phyloP scores from a whole-genome alignment of 2,329 filamentous ascomycete species.

The Aspergillus uvarum region DNA sequence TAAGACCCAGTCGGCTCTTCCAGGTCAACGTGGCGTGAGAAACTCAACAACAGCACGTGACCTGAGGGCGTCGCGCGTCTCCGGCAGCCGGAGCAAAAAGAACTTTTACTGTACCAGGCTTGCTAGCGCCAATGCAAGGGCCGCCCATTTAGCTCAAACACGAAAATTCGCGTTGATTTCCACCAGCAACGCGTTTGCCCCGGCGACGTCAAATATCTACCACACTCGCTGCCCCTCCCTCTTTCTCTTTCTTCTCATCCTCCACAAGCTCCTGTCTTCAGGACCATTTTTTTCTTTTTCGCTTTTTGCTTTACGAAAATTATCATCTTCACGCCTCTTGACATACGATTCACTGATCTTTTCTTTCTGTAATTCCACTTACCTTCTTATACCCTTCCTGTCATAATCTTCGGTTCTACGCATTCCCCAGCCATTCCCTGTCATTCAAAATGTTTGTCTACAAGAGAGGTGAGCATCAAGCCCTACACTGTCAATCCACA shows the following conservation, averaged over 20 bases:
- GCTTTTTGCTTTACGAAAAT: background rate
- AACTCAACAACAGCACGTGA: conserved; percentile 21
- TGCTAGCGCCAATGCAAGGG: conserved; percentile 18
- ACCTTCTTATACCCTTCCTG: conserved; percentile 25
- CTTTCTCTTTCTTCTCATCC: conserved; percentile 27
- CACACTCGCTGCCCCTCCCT: conserved; percentile 27
- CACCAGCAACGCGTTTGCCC: conserved; percentile 33
- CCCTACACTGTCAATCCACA: background rate
- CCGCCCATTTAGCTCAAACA: conserved; percentile 31
- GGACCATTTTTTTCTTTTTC: conserved; percentile 11
- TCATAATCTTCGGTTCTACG: conserved; percentile 13
- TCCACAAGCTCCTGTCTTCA: conserved; percentile 18
- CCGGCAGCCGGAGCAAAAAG: conserved; percentile 13
- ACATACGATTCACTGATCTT: conserved; percentile 6
- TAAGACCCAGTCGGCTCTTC: background rate
- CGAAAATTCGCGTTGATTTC: conserved; percentile 35
- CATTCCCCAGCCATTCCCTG: conserved; percentile 13
- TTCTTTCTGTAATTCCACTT: conserved; percentile 16
- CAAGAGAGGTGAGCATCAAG: conserved; percentile 56
- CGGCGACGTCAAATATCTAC: conserved; percentile 36
- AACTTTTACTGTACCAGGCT: background rate
- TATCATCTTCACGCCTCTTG: conserved; percentile 5
- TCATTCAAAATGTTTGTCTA: conserved; percentile 59
- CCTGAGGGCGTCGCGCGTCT: conserved; percentile 17
- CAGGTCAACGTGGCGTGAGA: conserved; percentile 7